These are phyloP conservation scores for Candida suzukii DNA, from an alignment of 805 yeast genomes.

Conservation along the genomic window DNA sequence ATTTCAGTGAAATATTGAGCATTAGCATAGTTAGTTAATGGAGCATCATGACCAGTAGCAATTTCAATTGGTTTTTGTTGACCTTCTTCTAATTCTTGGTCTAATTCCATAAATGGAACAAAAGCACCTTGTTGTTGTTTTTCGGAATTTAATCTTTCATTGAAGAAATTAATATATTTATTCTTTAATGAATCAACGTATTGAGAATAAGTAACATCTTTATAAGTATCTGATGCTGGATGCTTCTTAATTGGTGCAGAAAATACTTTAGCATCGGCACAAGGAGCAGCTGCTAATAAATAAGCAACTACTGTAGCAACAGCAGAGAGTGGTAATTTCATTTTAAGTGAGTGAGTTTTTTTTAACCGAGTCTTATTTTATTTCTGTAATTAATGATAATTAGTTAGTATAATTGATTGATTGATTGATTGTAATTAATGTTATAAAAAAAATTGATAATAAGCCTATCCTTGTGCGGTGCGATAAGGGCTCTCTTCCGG, in stretches of 20 bases:
- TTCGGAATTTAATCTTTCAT: too few relatives aligned
- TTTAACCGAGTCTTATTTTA: too few relatives aligned
- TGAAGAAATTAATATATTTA: slow-evolving; percentile 38
- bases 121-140: slow-evolving; percentile 26
- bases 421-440: too few relatives aligned
- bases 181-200: slow-evolving; percentile 41
- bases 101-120: slow-evolving; percentile 40
- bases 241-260: slow-evolving; percentile 40
- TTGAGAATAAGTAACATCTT: slow-evolving; percentile 36
- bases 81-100: too few relatives aligned
- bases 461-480: too few relatives aligned
- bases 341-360: too few relatives aligned
- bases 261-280: slow-evolving; percentile 33
- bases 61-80: slow-evolving; percentile 12
- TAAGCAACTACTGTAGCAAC: slow-evolving; percentile 38
- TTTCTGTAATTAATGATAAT: too few relatives aligned
- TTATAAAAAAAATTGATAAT: too few relatives aligned
- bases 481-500: too few relatives aligned
- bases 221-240: slow-evolving; percentile 39
- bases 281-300: slow-evolving; percentile 15
- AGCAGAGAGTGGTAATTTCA: slow-evolving; percentile 27
- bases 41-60: slow-evolving; percentile 57
- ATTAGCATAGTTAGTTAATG: slow-evolving; percentile 87
- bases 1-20: slow-evolving; percentile 96
- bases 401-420: too few relatives aligned